Evolutionary conservation across 1,139 yeast species (phyloP), one percentile per base, ranked within the genome.

Genomic region (Pichiaceae sp.): DNA sequence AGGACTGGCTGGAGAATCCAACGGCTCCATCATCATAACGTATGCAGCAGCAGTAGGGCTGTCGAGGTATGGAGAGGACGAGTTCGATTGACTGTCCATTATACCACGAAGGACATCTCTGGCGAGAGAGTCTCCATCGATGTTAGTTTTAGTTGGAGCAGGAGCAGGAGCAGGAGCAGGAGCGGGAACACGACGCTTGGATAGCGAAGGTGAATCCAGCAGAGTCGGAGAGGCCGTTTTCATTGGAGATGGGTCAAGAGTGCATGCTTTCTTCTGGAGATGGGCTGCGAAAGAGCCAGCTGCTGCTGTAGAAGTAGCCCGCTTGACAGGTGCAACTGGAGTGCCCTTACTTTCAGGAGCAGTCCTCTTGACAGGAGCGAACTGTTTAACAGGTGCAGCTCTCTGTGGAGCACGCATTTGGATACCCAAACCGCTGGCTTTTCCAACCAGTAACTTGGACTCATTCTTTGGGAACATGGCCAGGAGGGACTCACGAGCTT

Each of bases 201-300:
- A n/a, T n/a, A n/a, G n/a, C n/a, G n/a, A n/a, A n/a, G n/a, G n/a
- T n/a, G n/a, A n/a, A n/a, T n/a, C n/a, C n/a, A n/a, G n/a, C n/a
- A n/a, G n/a, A n/a, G n/a, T n/a, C n/a, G n/a, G n/a, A n/a, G n/a
- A n/a, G n/a, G n/a, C n/a, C n/a, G n/a, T n/a, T n/a, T n/a, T n/a
- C n/a, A n/a, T n/a, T n/a, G n/a, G n/a, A n/a, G n/a, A n/a, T n/a
- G n/a, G n/a, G n/a, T n/a, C n/a, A n/a, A n/a, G n/a, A n/a, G n/a
- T n/a, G n/a, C n/a, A n/a, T n/a, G n/a, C n/a, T 21, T 11, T 21
- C 17, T 33, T 33, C 25, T 27, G 4, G 7, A 33, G 31, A 20
- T 33, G 35, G 12, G 35, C 25, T 4, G 31, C 35, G 17, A 27
- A 33, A 8, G 35, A 17, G 12, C 33, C 33, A 17, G 23, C 32